Evolutionary conservation across 1,284 basidiomycete species (phyloP), one percentile per base, ranked within the genome.

Genomic region (Cutaneotrichosporon sp.): DNA sequence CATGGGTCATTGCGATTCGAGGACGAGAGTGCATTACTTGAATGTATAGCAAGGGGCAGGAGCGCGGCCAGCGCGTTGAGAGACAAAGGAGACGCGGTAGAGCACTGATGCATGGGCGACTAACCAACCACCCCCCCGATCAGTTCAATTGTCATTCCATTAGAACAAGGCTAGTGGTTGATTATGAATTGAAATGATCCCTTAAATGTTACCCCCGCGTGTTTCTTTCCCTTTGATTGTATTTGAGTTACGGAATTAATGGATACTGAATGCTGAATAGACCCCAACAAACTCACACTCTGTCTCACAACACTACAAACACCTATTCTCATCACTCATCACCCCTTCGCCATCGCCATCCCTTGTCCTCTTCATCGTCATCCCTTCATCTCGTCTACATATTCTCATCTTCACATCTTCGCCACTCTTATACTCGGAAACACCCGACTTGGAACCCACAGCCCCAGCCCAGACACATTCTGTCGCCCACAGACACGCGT

Each of bases 371-470:
- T 31, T 51, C 51, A 34, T 14, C 51, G 16, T 34, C n/a, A n/a
- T 9, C 18, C 46, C 16, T 47, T 21, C 46, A n/a, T 34, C 31
- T n/a, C 14, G 22, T 50, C 26, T 4, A 22, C 47, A 22, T 26
- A 26, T 26, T 26, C 26, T 49, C 47, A 11, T 30, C 14, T 10
- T 26, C 16, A 16, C 51, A 10, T 34, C 51, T 32, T 6, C 16
- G 16, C 51, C 13, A 7, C 30, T n/a, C 51, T 32, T 31, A 4
- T 31, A 30, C n/a, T n/a, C 16, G 5, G 6, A 30, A 21, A 30
- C 51, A 30, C 31, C 13, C 6, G 21, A 53, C 51, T 53, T 53
- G 51, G 51, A 30, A 53, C 51, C 51, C 51, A 31, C 51, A 31
- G 26, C 5, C 31, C 51, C 31, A 5, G 14, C 30, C 51, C 30